These are phyloP conservation scores for Bromus sterilis DNA, from an alignment of 176 grass and related monocot genomes.

Conservation along the genomic window DNA sequence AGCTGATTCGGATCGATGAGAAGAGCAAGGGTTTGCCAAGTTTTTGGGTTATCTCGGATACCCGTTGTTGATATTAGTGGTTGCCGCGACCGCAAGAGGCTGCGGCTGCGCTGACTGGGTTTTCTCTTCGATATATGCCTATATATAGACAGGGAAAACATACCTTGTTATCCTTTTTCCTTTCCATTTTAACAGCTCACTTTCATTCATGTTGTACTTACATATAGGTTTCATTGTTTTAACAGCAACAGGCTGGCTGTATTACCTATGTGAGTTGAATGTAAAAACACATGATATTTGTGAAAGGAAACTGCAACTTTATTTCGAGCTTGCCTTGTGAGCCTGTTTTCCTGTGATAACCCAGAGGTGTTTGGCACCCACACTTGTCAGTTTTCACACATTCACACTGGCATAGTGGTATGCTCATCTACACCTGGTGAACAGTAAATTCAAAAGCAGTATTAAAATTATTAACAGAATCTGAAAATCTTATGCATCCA, in stretches of 20 bases:
- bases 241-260: background rate
- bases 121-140: background rate
- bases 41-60: background rate
- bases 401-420: background rate
- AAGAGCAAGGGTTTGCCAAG: conserved; percentile 23
- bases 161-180: background rate
- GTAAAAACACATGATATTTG: conserved; percentile 10
- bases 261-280: conserved; percentile 17
- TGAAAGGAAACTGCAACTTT: conserved; percentile 11
- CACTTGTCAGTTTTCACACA: too few species aligned
- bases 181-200: background rate
- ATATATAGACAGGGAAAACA: background rate
- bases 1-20: conserved; percentile 50
- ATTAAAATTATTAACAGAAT: too few species aligned
- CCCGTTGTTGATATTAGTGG: background rate
- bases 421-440: too few species aligned
- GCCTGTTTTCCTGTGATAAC: background rate
- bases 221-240: conserved; percentile 22
- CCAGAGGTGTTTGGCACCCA: background rate
- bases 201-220: conserved; percentile 19
- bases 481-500: too few species aligned
- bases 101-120: background rate
- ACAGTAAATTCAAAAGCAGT: too few species aligned
- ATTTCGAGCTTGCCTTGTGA: background rate
- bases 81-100: background rate